Percentiles rank a stretch among this genome's conserved stretches.
Conservation (phyloP, 495 filamentous ascomycete genomes). For the Aspergillus bertholletiae region DNA sequence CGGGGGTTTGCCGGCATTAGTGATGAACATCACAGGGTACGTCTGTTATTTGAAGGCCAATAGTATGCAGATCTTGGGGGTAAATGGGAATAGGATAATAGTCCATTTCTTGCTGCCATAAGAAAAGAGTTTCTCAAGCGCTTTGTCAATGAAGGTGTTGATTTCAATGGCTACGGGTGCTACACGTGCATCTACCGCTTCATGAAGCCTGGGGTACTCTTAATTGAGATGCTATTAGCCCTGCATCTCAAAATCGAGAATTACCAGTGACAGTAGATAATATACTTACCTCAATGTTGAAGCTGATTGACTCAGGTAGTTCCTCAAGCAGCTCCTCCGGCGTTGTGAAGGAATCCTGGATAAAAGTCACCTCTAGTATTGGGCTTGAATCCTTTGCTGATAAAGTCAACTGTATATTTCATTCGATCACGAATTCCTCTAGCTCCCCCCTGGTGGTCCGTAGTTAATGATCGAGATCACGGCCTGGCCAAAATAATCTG, state of each 20-base stretch:
- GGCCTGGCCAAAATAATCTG: slow-evolving; percentile 37
- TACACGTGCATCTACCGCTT: slow-evolving; percentile 35
- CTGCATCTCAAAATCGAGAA: no score
- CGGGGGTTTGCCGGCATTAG: slow-evolving; percentile 29
- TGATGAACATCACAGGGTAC: slow-evolving; percentile 41
- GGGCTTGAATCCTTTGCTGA: slow-evolving; percentile 28
- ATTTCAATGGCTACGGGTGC: slow-evolving; percentile 32
- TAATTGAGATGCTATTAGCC: not conserved
- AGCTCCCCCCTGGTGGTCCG: not conserved
- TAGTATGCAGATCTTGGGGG: slow-evolving; percentile 41
- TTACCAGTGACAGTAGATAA: no score
- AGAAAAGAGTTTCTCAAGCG: slow-evolving; percentile 26
- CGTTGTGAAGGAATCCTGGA: slow-evolving; percentile 34
- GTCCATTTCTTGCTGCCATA: slow-evolving; percentile 13
- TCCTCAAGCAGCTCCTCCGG: slow-evolving; percentile 30
- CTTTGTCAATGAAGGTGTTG: slow-evolving; percentile 39
- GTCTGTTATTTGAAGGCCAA: slow-evolving; percentile 32
- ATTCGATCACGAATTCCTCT: slow-evolving; percentile 25
- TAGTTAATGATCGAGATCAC: slow-evolving; percentile 13
- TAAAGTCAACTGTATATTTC: slow-evolving; percentile 33
- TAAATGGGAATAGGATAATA: slow-evolving; percentile 42
- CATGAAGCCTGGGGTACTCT: slow-evolving; percentile 33
- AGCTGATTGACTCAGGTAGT: slow-evolving; percentile 27
- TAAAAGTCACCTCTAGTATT: slow-evolving; percentile 33
- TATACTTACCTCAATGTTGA: slow-evolving; percentile 41